Evolutionary conservation across 768 basidiomycete species (phyloP).

Genomic region (Suillus americanus): DNA sequence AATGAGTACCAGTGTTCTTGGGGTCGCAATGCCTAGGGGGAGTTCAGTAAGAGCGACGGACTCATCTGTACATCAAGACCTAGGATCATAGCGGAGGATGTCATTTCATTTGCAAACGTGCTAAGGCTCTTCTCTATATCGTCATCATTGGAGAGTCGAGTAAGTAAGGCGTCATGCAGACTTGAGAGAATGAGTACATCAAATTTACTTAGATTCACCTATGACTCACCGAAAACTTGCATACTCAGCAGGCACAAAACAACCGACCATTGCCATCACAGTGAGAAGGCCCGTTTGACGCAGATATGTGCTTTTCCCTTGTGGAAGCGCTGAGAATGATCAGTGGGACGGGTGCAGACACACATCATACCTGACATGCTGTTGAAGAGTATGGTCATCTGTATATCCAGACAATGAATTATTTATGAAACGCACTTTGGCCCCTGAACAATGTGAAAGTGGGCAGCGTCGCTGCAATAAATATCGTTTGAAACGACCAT

Average conservation of each 20-base stretch:
- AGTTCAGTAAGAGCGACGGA: background rate
- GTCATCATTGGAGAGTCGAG: constrained; percentile 91
- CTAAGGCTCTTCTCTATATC: constrained; percentile 87
- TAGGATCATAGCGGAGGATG: constrained; percentile 86
- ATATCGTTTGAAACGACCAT: constrained; percentile 86
- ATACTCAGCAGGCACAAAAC: constrained; percentile 92
- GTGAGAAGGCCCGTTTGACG: constrained; percentile 82
- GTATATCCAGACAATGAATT: background rate
- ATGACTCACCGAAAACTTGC: constrained; percentile 72
- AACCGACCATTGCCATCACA: constrained; percentile 87
- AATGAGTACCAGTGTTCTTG: constrained; percentile 74
- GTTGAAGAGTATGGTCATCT: background rate
- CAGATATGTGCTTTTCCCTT: constrained; percentile 92
- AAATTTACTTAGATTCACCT: too few relatives aligned
- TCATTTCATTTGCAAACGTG: constrained; percentile 96
- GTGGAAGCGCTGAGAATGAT: background rate
- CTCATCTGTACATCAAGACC: constrained; percentile 38
- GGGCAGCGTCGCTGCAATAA: constrained; percentile 80
- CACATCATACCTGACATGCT: constrained; percentile 58
- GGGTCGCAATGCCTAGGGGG: constrained; percentile 61
- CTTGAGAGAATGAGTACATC: constrained; percentile 34
- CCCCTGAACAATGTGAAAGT: constrained; percentile 91
- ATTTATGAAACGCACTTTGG: constrained; percentile 61
- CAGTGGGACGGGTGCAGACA: constrained; percentile 13
- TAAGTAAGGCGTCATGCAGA: constrained; percentile 81